Evolutionary conservation across 1,284 basidiomycete species (phyloP).

Genomic region (Melampsora larici-populina): DNA sequence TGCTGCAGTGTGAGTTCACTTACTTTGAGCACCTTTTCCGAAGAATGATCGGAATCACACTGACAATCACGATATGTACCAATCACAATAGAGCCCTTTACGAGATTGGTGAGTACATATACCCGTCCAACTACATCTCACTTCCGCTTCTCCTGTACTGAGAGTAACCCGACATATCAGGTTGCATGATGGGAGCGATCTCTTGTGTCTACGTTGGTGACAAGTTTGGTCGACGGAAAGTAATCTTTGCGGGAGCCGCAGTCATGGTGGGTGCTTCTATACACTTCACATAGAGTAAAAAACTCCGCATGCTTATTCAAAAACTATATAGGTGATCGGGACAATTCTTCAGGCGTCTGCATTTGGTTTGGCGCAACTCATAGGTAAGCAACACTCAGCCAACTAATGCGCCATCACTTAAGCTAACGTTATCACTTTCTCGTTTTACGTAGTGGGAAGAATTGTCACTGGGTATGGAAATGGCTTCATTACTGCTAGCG

Average conservation of each 20-base stretch:
- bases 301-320: too few species aligned
- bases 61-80: background rate
- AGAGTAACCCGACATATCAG: background rate
- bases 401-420: too few species aligned
- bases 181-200: slow-evolving; percentile 47
- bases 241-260: slow-evolving; percentile 60
- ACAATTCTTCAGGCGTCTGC: slow-evolving; percentile 63
- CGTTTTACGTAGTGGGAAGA: slow-evolving; percentile 57
- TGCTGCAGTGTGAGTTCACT: slow-evolving; percentile 20
- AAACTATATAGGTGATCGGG: slow-evolving; percentile 56
- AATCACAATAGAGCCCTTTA: slow-evolving; percentile 16
- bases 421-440: too few species aligned
- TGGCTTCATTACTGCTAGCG: slow-evolving; percentile 61
- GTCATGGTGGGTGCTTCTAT: slow-evolving; percentile 59
- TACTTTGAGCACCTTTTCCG: background rate
- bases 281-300: too few species aligned
- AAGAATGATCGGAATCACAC: too few species aligned
- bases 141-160: background rate
- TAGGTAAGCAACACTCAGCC: slow-evolving; percentile 46
- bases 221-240: slow-evolving; percentile 60
- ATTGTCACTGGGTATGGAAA: slow-evolving; percentile 67
- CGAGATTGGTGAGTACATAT: slow-evolving; percentile 23
- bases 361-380: slow-evolving; percentile 61
- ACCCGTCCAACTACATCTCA: background rate
- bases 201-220: slow-evolving; percentile 63